These are phyloP conservation scores for Lactuca sativa DNA, from an alignment of 129 eudicot species.

Conservation along the genomic window DNA sequence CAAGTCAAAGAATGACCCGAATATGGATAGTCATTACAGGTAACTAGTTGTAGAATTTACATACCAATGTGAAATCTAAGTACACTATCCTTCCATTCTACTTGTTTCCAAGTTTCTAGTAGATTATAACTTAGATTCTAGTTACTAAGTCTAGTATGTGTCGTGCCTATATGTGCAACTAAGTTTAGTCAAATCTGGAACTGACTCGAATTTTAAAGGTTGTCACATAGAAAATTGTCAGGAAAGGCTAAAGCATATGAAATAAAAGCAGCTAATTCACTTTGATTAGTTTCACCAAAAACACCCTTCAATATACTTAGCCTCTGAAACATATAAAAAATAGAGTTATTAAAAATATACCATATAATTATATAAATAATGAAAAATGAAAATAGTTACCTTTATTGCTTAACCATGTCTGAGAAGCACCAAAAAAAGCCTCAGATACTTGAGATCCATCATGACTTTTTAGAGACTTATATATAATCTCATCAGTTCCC, in stretches of 20 bases:
- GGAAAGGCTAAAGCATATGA: constrained; percentile 98
- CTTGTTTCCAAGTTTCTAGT: too few species aligned
- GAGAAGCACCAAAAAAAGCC: constrained; percentile 71
- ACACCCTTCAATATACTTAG: constrained; percentile 52
- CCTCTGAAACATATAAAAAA: constrained; percentile 49
- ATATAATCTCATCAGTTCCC: constrained; percentile 85
- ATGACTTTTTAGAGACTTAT: constrained; percentile 63
- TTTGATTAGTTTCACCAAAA: constrained; percentile 86
- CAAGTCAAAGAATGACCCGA: too few species aligned
- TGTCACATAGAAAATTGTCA: constrained; percentile 67
- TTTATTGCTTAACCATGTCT: constrained; percentile 88
- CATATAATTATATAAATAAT: background rate
- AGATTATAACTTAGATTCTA: too few species aligned
- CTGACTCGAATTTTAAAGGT: too few species aligned
- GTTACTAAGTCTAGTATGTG: too few species aligned
- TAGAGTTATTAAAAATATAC: background rate
- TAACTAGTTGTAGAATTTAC: too few species aligned
- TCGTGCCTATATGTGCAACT: too few species aligned
- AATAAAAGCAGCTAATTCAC: constrained; percentile 90
- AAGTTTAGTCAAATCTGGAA: too few species aligned
- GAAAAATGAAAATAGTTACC: constrained; percentile 37
- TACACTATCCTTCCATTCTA: too few species aligned
- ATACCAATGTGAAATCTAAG: too few species aligned
- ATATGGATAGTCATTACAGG: too few species aligned
- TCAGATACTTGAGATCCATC: constrained; percentile 77